Evolutionary conservation across 2,329 filamentous ascomycete genomes (phyloP).

Genomic region (Fusarium decemcellulare): DNA sequence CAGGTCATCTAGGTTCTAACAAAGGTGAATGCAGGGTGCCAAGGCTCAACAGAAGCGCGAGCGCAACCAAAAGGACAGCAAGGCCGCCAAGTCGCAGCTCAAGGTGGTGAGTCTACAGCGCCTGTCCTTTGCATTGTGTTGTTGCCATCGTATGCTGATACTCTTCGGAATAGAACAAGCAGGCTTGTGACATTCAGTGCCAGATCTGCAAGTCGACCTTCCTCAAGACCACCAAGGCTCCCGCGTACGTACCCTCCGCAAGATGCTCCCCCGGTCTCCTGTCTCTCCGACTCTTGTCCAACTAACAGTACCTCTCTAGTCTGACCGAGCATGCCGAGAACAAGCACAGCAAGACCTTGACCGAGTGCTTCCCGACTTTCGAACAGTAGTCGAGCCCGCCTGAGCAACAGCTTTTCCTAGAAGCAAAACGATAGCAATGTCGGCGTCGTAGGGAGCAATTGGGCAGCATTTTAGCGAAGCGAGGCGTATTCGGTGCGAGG

Average conservation of each 20-base stretch:
- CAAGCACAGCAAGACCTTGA: slow-evolving; percentile 81
- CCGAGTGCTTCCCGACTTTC: slow-evolving; percentile 78
- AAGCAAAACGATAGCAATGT: slow-evolving; percentile 7
- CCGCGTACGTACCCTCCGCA: slow-evolving; percentile 67
- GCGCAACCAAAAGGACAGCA: slow-evolving; percentile 75
- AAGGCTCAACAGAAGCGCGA: slow-evolving; percentile 81
- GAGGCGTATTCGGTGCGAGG: slow-evolving; percentile 31
- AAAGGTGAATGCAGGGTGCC: slow-evolving; percentile 63
- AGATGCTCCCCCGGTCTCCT: slow-evolving; percentile 1
- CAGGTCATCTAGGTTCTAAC: slow-evolving; percentile 36
- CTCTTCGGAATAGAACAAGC: slow-evolving; percentile 70
- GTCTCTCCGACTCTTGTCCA: slow-evolving; percentile 1
- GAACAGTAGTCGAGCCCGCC: slow-evolving; percentile 28
- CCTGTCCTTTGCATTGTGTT: not conserved
- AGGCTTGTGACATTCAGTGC: slow-evolving; percentile 84
- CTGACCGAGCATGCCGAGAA: slow-evolving; percentile 80
- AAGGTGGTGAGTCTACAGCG: slow-evolving; percentile 68
- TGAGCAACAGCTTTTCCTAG: not conserved
- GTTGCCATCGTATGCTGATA: slow-evolving; percentile 29
- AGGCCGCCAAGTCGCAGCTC: slow-evolving; percentile 75
- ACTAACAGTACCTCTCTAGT: slow-evolving; percentile 53
- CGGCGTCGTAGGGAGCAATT: slow-evolving; percentile 23
- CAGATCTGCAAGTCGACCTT: slow-evolving; percentile 83
- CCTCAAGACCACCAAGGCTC: slow-evolving; percentile 81
- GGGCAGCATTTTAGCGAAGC: slow-evolving; percentile 37